Conservation (phyloP, 164 flowering plant species). For the Sextonia rubra region DNA sequence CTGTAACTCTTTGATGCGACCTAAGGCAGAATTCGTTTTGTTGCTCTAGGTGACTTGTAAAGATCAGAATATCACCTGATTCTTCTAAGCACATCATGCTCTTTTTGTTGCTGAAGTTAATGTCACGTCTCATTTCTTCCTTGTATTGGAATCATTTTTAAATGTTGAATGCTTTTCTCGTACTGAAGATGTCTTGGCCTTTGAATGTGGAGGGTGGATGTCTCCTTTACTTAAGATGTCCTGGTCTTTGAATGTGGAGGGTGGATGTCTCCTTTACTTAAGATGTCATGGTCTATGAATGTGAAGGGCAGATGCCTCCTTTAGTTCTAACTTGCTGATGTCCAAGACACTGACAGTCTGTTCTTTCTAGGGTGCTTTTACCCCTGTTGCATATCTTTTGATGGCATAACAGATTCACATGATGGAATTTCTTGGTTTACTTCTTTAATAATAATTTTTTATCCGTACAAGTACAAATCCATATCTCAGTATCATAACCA, state of each 20-base stretch:
- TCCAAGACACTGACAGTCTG: background rate
- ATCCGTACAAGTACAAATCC: background rate
- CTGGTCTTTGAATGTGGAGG: background rate
- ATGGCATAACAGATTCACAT: background rate
- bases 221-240: background rate
- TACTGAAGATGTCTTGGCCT: background rate
- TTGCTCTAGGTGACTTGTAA: background rate
- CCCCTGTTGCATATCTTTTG: background rate
- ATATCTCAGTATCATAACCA: background rate
- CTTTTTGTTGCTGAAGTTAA: background rate
- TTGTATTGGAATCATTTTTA: no score
- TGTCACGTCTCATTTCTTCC: background rate
- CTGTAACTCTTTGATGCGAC: background rate
- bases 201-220: background rate
- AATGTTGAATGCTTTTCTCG: background rate
- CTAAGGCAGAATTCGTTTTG: background rate
- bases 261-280: background rate
- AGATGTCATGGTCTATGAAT: background rate
- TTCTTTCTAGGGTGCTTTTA: background rate
- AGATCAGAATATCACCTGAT: background rate
- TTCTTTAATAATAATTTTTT: no score
- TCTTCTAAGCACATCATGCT: background rate
- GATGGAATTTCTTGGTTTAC: background rate
- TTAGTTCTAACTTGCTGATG: background rate
- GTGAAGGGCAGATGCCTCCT: background rate